Conservation (phyloP, 768 basidiomycete species). For the Pleurotus sapidus region DNA sequence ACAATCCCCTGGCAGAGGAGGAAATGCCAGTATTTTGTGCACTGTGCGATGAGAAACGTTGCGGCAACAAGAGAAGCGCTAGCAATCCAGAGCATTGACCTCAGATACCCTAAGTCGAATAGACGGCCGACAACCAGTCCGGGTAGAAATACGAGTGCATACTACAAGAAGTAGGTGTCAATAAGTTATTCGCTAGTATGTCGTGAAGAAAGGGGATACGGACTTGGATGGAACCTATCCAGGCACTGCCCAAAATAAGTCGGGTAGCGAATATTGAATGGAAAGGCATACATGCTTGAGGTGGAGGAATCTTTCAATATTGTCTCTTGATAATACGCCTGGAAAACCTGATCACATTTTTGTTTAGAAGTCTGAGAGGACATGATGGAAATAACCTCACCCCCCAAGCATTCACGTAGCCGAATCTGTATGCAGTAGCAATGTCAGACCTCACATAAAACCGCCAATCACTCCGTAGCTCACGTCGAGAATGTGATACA, state of each 20-base stretch:
- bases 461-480: conserved; percentile 14
- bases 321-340: conserved; percentile 63
- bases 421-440: conserved; percentile 39
- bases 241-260: conserved; percentile 48
- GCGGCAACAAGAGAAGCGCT: conserved; percentile 49
- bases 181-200: background rate
- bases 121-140: conserved; percentile 63
- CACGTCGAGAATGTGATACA: conserved; percentile 45
- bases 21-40: conserved; percentile 76
- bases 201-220: background rate
- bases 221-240: conserved; percentile 80
- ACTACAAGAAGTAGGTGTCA: conserved; percentile 32
- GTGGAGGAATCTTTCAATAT: conserved; percentile 47
- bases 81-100: conserved; percentile 41
- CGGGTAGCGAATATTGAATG: background rate
- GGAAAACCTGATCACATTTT: conserved; percentile 51
- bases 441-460: background rate
- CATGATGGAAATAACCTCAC: conserved; percentile 34
- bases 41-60: conserved; percentile 69
- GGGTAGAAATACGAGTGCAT: conserved; percentile 59
- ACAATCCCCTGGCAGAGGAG: conserved; percentile 71
- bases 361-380: background rate
- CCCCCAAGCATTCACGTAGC: conserved; percentile 75
- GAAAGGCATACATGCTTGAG: conserved; percentile 56
- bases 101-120: conserved; percentile 73